Percentiles rank a stretch among this genome's conserved stretches.
phyloP scores from a whole-genome alignment of 106 monocot genomes.

The Triglochin maritima region DNA sequence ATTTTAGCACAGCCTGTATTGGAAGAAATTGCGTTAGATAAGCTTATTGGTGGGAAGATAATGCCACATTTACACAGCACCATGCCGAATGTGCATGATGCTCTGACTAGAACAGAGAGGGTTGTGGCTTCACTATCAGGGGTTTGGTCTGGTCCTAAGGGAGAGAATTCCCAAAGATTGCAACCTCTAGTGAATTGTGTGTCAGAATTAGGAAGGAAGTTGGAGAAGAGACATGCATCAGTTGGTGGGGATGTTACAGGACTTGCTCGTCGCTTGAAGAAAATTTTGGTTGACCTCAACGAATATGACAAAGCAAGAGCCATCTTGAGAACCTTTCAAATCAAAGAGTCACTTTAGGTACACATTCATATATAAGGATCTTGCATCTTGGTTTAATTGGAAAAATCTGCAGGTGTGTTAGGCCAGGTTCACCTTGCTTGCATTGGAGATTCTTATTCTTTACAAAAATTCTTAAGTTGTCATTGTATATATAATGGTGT shows the following conservation, averaged over 20 bases:
- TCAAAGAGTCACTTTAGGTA: constrained; percentile 54
- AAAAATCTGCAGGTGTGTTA: neutral
- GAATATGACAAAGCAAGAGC: constrained; percentile 65
- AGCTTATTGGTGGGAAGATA: constrained; percentile 61
- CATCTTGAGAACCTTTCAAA: constrained; percentile 45
- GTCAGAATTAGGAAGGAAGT: constrained; percentile 47
- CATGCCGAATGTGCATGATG: constrained; percentile 71
- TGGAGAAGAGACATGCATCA: constrained; percentile 61
- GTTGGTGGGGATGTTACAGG: constrained; percentile 45
- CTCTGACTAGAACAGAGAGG: constrained; percentile 66
- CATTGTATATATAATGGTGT: no score
- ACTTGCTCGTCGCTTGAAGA: constrained; percentile 75
- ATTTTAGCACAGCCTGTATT: constrained; percentile 46
- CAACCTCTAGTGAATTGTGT: constrained; percentile 69
- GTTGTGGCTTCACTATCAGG: constrained; percentile 65
- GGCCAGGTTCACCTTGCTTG: no score
- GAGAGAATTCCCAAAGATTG: constrained; percentile 42
- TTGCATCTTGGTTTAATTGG: neutral
- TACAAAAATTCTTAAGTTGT: no score
- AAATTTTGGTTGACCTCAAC: constrained; percentile 63
- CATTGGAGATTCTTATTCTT: no score
- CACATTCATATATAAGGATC: neutral
- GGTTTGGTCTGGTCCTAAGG: constrained; percentile 54
- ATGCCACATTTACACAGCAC: constrained; percentile 64
- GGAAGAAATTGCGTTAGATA: constrained; percentile 74